Conservation (phyloP, 139 green algal genomes). For the Chlorella ohadii region DNA sequence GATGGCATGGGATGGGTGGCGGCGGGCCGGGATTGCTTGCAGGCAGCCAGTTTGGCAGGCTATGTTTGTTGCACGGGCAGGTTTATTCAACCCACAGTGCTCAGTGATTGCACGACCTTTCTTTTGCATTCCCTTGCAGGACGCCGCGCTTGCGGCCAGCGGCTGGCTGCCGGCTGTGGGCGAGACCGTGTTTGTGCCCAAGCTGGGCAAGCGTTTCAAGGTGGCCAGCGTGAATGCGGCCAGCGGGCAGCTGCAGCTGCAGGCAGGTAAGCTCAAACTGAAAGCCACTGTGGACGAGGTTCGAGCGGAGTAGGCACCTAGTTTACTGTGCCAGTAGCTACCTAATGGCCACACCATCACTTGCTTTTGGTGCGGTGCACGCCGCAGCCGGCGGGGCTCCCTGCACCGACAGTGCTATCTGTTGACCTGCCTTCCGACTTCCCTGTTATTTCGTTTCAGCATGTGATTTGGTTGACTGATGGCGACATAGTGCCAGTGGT, state of each 20-base stretch:
- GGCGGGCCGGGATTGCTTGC: neutral
- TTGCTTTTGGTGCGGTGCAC: no score
- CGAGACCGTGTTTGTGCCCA: constrained; percentile 45
- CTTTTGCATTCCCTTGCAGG: neutral
- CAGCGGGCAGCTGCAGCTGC: constrained; percentile 29
- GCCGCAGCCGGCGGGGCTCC: no score
- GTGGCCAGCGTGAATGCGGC: constrained; percentile 27
- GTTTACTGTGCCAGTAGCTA: no score
- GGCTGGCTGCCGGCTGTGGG: constrained; percentile 40
- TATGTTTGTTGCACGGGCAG: neutral
- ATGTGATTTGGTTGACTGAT: no score
- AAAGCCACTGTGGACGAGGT: constrained; percentile 35
- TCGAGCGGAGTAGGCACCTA: constrained; percentile 19
- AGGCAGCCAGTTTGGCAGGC: neutral
- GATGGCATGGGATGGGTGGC: no score
- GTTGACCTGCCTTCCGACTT: no score
- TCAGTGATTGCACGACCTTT: neutral
- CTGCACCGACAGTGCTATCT: no score
- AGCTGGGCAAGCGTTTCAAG: constrained; percentile 28
- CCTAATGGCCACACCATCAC: no score
- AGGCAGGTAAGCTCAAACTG: constrained; percentile 39
- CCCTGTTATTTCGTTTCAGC: no score
- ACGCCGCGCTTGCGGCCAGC: neutral
- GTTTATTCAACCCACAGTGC: neutral
- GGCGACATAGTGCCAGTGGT: no score